Evolutionary conservation across 2,329 filamentous ascomycete species (phyloP), one percentile per base, ranked within the genome.

Genomic region (Elsinoe batatas): DNA sequence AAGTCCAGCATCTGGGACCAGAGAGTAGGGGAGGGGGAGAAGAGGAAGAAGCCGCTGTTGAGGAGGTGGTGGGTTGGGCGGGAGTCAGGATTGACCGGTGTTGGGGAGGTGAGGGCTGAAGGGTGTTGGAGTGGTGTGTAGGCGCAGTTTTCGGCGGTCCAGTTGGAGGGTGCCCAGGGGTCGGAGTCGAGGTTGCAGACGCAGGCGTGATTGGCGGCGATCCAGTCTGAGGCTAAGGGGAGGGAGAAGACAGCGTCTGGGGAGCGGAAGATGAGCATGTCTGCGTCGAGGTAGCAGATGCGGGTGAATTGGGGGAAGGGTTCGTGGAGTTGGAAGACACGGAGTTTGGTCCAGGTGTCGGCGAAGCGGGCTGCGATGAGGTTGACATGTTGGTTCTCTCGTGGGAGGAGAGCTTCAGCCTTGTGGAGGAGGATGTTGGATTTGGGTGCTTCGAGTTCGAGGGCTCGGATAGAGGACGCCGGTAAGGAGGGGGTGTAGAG

Each of bases 311-410:
- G 72, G 49, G 64, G 59, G 53, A 58, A 60, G 57, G 61, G 35
- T 55, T 63, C 65, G 60, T 64, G 58, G 3, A 75, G 58, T 56
- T 77, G 71, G 61, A 79, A 79, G 18, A 78, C 76, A n/a, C 75
- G 72, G 2, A 80, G 68, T 61, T 79, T 79, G 2, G 76, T 79
- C 73, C 76, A 79, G 3, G 77, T 79, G 59, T 79, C 77, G 56
- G 69, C 69, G 64, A 79, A 79, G 18, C 76, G 72, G 57, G 76
- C 71, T 1, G 76, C 75, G 32, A 79, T 76, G 13, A 71, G 61
- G 57, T 71, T 68, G 38, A 70, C 68, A 50, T 69, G 63, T 35
- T 65, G 64, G 46, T 64, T 63, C 3, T 62, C 58, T 22, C 68
- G 64, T 18, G 75, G 70, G 3, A 72, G 64, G 1, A 79, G 64